Percentiles rank a stretch among this genome's conserved stretches.
Evolutionary conservation across 352 stramenopile genomes (phyloP).

Genomic region (Globisporangium apiculatum): DNA sequence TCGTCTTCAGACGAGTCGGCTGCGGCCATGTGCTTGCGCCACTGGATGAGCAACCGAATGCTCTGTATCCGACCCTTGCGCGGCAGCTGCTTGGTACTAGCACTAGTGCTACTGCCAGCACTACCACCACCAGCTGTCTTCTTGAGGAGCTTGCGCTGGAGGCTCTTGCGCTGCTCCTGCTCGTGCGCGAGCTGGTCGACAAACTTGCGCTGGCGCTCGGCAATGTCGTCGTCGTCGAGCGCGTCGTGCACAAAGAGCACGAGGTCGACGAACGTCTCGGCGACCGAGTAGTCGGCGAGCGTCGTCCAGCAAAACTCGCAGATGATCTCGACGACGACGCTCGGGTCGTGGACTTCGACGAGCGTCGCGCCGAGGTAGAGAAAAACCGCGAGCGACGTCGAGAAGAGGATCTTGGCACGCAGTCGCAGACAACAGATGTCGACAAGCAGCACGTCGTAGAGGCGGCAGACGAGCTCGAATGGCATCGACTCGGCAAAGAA

Average conservation of each 20-base stretch:
- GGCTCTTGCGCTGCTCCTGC: conserved; percentile 44
- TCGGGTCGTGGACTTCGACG: conserved; percentile 65
- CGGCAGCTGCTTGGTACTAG: conserved; percentile 15
- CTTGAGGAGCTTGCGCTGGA: conserved; percentile 37
- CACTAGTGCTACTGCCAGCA: conserved; percentile 15
- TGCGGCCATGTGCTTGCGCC: conserved; percentile 34
- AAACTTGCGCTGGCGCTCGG: conserved; percentile 41
- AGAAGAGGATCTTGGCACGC: conserved; percentile 68
- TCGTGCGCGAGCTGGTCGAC: conserved; percentile 52
- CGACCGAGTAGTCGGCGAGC: conserved; percentile 61
- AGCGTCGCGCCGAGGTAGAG: conserved; percentile 67
- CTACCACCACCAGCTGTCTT: conserved; percentile 13
- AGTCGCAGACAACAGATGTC: conserved; percentile 53
- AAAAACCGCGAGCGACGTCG: conserved; percentile 62
- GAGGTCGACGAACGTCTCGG: conserved; percentile 66
- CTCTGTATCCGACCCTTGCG: conserved; percentile 45
- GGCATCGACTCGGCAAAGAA: conserved; percentile 82
- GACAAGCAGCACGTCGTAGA: conserved; percentile 71
- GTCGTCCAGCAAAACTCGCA: conserved; percentile 74
- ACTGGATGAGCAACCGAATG: conserved; percentile 72
- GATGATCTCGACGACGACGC: conserved; percentile 69
- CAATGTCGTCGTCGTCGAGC: conserved; percentile 52
- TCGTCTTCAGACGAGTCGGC: conserved; percentile 11
- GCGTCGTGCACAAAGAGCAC: conserved; percentile 65
- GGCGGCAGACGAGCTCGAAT: conserved; percentile 66